Evolutionary conservation across 2,329 filamentous ascomycete genomes (phyloP).

Genomic region (Claviceps sp.): DNA sequence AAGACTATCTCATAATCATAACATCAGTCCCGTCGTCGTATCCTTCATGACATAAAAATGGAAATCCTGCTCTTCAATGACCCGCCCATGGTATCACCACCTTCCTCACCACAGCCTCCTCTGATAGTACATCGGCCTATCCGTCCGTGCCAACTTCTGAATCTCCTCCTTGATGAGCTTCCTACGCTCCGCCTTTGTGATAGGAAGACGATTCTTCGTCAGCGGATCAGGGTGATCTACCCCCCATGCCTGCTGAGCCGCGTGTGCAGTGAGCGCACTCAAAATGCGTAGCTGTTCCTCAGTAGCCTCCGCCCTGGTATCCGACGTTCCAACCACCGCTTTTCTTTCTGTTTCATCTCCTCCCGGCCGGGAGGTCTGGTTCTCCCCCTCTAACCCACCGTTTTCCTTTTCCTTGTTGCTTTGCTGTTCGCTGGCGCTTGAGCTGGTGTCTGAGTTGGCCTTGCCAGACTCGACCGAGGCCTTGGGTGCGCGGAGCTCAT

Average conservation of each 20-base stretch:
- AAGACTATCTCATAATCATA: too few relatives aligned
- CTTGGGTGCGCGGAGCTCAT: conserved; percentile 13
- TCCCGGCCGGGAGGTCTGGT: background rate
- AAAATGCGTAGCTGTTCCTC: conserved; percentile 19
- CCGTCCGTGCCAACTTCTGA: conserved; percentile 29
- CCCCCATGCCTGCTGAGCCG: conserved; percentile 19
- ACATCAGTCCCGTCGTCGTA: too few relatives aligned
- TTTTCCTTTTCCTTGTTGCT: background rate
- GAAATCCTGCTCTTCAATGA: too few relatives aligned
- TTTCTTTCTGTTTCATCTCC: background rate
- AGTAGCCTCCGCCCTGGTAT: conserved; percentile 9
- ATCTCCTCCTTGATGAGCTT: conserved; percentile 46
- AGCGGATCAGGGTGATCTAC: conserved; percentile 23
- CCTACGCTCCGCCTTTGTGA: conserved; percentile 40
- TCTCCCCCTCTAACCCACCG: background rate
- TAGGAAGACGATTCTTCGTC: conserved; percentile 29
- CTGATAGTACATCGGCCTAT: conserved; percentile 38
- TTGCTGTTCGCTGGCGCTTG: conserved; percentile 1
- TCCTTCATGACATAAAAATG: too few relatives aligned
- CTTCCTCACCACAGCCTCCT: conserved; percentile 31
- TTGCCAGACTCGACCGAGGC: conserved; percentile 7
- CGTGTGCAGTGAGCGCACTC: conserved; percentile 18
- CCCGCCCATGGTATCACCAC: background rate
- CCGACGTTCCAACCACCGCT: conserved; percentile 7
- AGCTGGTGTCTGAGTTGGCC: background rate